Evolutionary conservation across 2,329 filamentous ascomycete genomes (phyloP).

Genomic region (Fusarium pseudograminearum): DNA sequence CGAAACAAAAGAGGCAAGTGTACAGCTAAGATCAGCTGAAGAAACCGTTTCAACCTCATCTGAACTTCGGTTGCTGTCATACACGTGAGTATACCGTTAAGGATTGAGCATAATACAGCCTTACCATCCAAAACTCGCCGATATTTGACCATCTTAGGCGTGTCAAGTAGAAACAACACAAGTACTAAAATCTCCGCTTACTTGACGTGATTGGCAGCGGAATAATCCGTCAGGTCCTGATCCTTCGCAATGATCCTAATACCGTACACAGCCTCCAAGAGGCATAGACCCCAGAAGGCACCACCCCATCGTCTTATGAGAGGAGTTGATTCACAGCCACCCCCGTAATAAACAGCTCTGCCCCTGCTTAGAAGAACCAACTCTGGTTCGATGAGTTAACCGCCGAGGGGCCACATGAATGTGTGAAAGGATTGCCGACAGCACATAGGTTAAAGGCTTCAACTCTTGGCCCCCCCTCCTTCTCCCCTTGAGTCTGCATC

Average conservation of each 20-base stretch:
- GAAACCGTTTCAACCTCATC: neutral
- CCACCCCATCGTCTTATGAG: neutral
- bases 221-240: slow-evolving; percentile 16
- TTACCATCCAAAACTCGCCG: neutral
- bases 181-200: neutral
- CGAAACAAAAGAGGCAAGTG: neutral
- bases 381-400: slow-evolving; percentile 1
- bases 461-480: neutral
- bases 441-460: neutral
- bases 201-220: slow-evolving; percentile 1
- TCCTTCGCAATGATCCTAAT: slow-evolving; percentile 6
- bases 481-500: neutral
- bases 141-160: neutral
- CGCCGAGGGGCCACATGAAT: neutral
- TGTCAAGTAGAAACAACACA: slow-evolving; percentile 6
- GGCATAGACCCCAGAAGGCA: slow-evolving; percentile 3
- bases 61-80: neutral
- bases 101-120: neutral
- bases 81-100: neutral
- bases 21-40: neutral
- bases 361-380: slow-evolving; percentile 9
- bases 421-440: neutral
- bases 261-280: slow-evolving; percentile 21
- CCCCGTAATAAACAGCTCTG: slow-evolving; percentile 6
- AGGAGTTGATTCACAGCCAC: slow-evolving; percentile 22